These are phyloP conservation scores for Saccharata proteae DNA, from an alignment of 2,329 filamentous ascomycete genomes.

Conservation along the genomic window DNA sequence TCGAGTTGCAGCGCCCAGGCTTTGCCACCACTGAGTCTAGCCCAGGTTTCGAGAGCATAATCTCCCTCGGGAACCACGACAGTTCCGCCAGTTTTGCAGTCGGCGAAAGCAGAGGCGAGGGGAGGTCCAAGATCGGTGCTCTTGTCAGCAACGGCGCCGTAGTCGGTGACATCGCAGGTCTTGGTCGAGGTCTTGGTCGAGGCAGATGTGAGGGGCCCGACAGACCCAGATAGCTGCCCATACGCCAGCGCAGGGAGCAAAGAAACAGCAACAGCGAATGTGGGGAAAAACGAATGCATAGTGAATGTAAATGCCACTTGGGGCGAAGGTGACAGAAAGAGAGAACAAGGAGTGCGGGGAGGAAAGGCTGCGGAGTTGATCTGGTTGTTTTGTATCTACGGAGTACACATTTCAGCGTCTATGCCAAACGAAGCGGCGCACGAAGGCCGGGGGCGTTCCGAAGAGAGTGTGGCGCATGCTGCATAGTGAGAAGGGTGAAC, in stretches of 20 bases:
- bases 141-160: constrained; percentile 40
- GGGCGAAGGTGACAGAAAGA: too few species aligned
- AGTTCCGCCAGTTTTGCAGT: constrained; percentile 39
- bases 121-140: constrained; percentile 40
- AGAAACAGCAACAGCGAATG: constrained; percentile 14
- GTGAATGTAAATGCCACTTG: too few species aligned
- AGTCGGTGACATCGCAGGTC: constrained; percentile 41
- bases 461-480: too few species aligned
- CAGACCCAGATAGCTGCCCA: constrained; percentile 22
- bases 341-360: too few species aligned
- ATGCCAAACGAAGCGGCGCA: too few species aligned
- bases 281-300: constrained; percentile 16
- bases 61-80: constrained; percentile 39
- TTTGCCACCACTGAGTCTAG: constrained; percentile 34
- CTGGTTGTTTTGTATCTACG: too few species aligned
- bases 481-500: too few species aligned
- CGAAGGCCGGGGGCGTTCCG: too few species aligned
- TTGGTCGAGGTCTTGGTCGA: constrained; percentile 34
- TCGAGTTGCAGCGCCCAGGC: constrained; percentile 42
- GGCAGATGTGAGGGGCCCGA: constrained; percentile 20
- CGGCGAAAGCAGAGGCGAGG: constrained; percentile 36
- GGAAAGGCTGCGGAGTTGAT: too few species aligned
- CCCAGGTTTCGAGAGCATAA: constrained; percentile 40
- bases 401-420: too few species aligned
- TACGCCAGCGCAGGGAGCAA: constrained; percentile 13